Base-by-base conservation (phyloP, 371 early-diverging fungal species). In the Parasitella parasitica region DNA sequence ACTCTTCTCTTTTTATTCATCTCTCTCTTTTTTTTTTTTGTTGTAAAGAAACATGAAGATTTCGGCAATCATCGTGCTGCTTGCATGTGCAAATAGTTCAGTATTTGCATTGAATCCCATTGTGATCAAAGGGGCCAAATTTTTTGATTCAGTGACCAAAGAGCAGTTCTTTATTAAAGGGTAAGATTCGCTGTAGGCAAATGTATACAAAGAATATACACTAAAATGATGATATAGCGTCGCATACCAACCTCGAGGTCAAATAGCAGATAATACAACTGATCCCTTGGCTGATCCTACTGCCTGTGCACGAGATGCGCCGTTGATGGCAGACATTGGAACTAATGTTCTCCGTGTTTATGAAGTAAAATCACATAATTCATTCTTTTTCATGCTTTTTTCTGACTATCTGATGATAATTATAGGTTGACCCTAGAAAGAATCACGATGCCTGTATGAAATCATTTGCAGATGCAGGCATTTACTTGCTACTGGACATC, bases 121-220 rank as follows among this genome's bases (percentile, higher is more conserved):
- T 53, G 77, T 66, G 7, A 87, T 87, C 69, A 89, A 89, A 58
- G 92, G 90, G 30, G 69, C 81, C 60, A 89, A 90, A 67, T 84
- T 90, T 56, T 90, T 92, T 64, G 86, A 91, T 64, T 76, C 81
- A 15, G 84, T 82, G 34, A 84, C 88, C 2, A 89, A 89, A 60
- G 78, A 88, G 16, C 88, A 90, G 59, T 91, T 93, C 69, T 88
- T 84, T 61, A 84, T 92, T 71, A 91, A 90, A 74, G 91, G 92
- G 80, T 80, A 71, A 62, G 2, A 4, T 15, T 12, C 6, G 16
- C 13, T 26, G 27, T 27, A 26, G 6, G 6, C 11, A 15, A 6
- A 13, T 27, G 30, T 7, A 4, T 0, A n/a, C 11, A 4, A 7
- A 28, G 6, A 9, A 26, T 16, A 50, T n/a, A 38, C 5, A n/a